Conservation (phyloP, 176 grass and related monocot species). For the Lolium perenne region DNA sequence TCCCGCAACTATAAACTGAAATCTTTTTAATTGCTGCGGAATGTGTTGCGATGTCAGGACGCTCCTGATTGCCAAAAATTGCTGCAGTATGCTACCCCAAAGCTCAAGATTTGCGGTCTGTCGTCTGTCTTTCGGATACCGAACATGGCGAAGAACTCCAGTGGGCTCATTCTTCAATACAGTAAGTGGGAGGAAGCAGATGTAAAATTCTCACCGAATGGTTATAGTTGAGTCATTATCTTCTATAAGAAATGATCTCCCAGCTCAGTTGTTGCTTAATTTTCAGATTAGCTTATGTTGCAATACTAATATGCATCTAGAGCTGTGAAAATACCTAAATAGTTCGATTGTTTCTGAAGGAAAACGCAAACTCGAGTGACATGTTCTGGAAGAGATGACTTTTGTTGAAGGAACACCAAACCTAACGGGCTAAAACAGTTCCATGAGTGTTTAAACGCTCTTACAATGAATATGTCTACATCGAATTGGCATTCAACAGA, state of each 20-base stretch:
- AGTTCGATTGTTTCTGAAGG: no score
- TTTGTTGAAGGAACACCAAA: not conserved
- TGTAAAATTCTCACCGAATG: not conserved
- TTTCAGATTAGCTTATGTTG: not conserved
- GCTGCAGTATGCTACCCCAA: not conserved
- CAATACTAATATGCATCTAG: not conserved
- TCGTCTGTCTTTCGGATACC: not conserved
- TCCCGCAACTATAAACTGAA: not conserved
- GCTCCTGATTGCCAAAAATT: not conserved
- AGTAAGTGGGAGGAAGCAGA: not conserved
- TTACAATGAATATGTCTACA: not conserved
- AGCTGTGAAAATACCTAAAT: no score
- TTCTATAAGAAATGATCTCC: not conserved
- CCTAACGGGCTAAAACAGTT: not conserved
- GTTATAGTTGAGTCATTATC: not conserved
- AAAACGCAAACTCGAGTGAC: not conserved
- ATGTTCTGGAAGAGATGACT: not conserved
- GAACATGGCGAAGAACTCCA: not conserved
- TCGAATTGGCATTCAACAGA: not conserved
- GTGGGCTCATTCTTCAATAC: not conserved
- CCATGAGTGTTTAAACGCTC: not conserved
- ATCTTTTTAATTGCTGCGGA: not conserved
- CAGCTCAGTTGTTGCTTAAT: not conserved
- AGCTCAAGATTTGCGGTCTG: not conserved
- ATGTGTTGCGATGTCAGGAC: slow-evolving; percentile 3